A percentile compares a stretch with the other conserved stretches of the same genome.
These are phyloP conservation scores for Globisporangium cystogenes DNA, from an alignment of 352 stramenopile species.

Conservation along the genomic window DNA sequence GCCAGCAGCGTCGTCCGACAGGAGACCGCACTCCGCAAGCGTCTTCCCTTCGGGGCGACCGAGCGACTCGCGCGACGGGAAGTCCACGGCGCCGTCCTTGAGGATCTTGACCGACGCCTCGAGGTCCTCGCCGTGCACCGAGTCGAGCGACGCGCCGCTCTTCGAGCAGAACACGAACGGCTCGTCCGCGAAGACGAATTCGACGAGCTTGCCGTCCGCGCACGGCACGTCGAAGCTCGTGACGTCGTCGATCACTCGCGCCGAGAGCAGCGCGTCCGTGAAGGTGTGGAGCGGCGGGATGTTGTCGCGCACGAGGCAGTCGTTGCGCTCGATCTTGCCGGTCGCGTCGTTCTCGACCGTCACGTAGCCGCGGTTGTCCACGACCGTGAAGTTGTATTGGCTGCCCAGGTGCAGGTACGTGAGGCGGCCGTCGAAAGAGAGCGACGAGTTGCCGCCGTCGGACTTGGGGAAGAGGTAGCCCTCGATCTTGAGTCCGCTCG, in stretches of 20 bases:
- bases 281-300: slow-evolving; percentile 19
- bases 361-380: slow-evolving; percentile 24
- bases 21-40: slow-evolving; percentile 6
- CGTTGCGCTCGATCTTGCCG: slow-evolving; percentile 8
- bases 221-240: slow-evolving; percentile 13
- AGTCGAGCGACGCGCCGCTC: slow-evolving; percentile 5
- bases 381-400: slow-evolving; percentile 26
- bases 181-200: slow-evolving; percentile 26
- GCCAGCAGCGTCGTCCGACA: neutral
- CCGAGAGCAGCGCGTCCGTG: slow-evolving; percentile 9
- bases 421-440: slow-evolving; percentile 24
- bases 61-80: slow-evolving; percentile 10
- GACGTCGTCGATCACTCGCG: slow-evolving; percentile 22
- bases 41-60: slow-evolving; percentile 4
- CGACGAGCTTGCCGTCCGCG: slow-evolving; percentile 18
- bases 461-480: slow-evolving; percentile 17
- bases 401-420: slow-evolving; percentile 19
- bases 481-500: slow-evolving; percentile 11
- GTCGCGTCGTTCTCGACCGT: slow-evolving; percentile 20
- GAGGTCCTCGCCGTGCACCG: slow-evolving; percentile 16
- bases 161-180: slow-evolving; percentile 28
- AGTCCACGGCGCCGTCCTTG: slow-evolving; percentile 6
- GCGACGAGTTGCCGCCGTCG: neutral
- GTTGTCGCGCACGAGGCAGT: slow-evolving; percentile 16
- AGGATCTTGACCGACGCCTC: slow-evolving; percentile 15